phyloP scores from a whole-genome alignment of 2,329 filamentous ascomycete genomes.

The Alternaria postmessia region DNA sequence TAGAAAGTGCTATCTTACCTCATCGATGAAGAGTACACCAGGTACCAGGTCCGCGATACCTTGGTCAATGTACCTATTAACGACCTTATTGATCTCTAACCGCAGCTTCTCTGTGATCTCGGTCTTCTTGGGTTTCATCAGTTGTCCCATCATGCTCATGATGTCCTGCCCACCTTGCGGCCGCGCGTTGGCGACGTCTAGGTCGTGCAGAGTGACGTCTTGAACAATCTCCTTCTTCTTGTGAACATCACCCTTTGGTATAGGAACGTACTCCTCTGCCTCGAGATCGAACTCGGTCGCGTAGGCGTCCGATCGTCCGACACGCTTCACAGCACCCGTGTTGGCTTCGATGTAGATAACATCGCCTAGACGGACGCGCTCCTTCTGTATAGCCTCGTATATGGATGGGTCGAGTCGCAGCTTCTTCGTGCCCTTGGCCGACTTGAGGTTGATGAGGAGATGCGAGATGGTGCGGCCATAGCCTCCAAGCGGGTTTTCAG shows the following conservation, averaged over 20 bases:
- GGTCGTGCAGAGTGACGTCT: conserved; percentile 94
- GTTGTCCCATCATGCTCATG: conserved; percentile 99
- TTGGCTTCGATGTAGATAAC: conserved; percentile 99
- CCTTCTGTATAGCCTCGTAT: conserved; percentile 99
- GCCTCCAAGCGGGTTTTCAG: conserved; percentile 94
- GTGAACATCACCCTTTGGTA: conserved; percentile 98
- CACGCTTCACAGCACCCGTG: conserved; percentile 96
- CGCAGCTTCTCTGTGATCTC: conserved; percentile 98
- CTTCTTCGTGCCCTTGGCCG: conserved; percentile 97
- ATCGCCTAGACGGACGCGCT: conserved; percentile 93
- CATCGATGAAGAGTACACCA: conserved; percentile 97
- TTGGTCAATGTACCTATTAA: conserved; percentile 98
- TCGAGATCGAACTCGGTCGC: conserved; percentile 98
- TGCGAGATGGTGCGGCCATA: conserved; percentile 98
- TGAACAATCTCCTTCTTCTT: conserved; percentile 99
- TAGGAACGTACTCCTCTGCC: conserved; percentile 98
- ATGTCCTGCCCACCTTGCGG: conserved; percentile 98
- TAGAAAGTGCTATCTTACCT: conserved; percentile 65
- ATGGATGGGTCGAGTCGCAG: conserved; percentile 95
- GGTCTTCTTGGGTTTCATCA: conserved; percentile 99
- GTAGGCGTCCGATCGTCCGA: conserved; percentile 94
- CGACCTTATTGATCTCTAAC: conserved; percentile 97
- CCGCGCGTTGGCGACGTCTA: conserved; percentile 93
- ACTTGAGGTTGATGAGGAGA: conserved; percentile 92
- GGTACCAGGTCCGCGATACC: conserved; percentile 98